Percentiles rank a stretch among this genome's conserved stretches.
phyloP scores from a whole-genome alignment of 116 monocot genomes.

The Trichopus zeylanicus region DNA sequence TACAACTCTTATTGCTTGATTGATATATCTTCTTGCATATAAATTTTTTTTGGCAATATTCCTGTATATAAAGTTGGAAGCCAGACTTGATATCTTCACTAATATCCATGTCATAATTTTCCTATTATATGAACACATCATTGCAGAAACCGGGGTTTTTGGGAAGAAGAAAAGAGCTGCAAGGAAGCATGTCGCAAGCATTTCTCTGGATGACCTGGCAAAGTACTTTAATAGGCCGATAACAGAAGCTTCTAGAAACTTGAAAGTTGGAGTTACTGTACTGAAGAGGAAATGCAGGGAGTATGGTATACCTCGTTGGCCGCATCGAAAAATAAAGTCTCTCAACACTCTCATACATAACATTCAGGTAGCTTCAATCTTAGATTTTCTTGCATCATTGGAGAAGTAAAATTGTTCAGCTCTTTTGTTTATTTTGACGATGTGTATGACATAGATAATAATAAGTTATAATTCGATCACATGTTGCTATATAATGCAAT shows the following conservation, averaged over 20 bases:
- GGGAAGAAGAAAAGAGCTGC: conserved; percentile 21
- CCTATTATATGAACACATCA: neutral
- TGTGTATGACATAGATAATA: no score
- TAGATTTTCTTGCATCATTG: neutral
- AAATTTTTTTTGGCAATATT: no score
- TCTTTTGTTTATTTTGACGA: no score
- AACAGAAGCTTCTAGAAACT: conserved; percentile 18
- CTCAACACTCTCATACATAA: conserved; percentile 26
- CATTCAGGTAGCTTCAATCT: conserved; percentile 16
- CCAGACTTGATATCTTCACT: no score
- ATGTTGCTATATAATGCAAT: no score
- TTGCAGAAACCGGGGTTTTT: neutral
- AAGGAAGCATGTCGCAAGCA: conserved; percentile 21
- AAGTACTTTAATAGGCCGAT: conserved; percentile 25
- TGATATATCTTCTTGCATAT: no score
- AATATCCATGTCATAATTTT: no score
- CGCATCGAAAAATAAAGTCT: conserved; percentile 38
- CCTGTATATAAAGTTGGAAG: no score
- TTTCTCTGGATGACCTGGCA: conserved; percentile 19
- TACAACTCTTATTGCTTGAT: no score
- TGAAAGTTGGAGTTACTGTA: conserved; percentile 23
- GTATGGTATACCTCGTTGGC: conserved; percentile 39
- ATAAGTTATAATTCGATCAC: no score
- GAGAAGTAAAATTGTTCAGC: neutral
- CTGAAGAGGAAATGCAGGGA: conserved; percentile 43